Base-by-base conservation (phyloP, 805 yeast genomes). In the Candida corydali region DNA sequence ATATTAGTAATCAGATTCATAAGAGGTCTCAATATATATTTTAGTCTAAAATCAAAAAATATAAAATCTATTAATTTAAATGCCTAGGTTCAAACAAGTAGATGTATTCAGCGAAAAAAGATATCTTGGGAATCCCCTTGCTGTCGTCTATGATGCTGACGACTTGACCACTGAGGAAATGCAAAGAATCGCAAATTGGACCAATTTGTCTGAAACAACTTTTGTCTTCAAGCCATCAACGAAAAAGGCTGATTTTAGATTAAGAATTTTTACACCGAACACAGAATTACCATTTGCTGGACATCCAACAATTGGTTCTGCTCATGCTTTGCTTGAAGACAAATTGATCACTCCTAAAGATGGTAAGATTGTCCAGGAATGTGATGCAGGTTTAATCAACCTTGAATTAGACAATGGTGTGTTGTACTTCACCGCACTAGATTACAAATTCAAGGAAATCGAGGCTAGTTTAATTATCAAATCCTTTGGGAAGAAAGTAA, bases 201-300 rank as follows among this genome's bases (percentile, higher is more conserved):
- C 80, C 12, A 78, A 78, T 44, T 54, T 77, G 18, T 75, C 82
- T 1, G 83, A 78, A 42, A 74, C 82, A 0, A 70, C 79, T 0
- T 77, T 77, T 45, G 56, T 77, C 7, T 50, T 61, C 30, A 65
- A 63, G 17, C 67, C 78, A 5, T 59, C 70, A 0, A 42, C 42
- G 7, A 37, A 50, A 1, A 46, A 49, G 5, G 75, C 73, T 5
- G 73, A 72, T 49, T 78, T 76, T 51, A 59, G 50, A 37, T 54
- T 76, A 5, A 56, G 80, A 23, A 77, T 78, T 3, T 77, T 75
- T 48, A 60, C 73, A 0, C 73, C 78, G 2, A 42, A 27, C 2
- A 28, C 30, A 3, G 82, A 78, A 45, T 48, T 78, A 17, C 79
- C 80, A 7, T 78, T 77, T 58, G 82, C 84, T 1, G 83, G 84